These are phyloP conservation scores for Phoenix roebelenii DNA, from an alignment of 176 grass and related monocot species.

Conservation along the genomic window DNA sequence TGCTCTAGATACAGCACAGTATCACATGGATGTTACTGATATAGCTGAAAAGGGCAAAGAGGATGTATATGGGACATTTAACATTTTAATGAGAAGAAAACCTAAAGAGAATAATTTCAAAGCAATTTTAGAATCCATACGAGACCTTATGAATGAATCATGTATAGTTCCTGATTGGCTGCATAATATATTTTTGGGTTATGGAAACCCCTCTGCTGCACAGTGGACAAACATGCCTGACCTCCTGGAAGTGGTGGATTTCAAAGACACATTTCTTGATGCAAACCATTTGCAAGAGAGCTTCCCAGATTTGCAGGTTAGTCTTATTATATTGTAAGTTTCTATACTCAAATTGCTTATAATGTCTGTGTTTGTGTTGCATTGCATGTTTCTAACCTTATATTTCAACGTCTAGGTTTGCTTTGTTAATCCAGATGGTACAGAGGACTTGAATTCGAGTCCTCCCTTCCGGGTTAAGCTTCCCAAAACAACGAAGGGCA, in stretches of 20 bases:
- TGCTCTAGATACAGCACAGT: constrained; percentile 87
- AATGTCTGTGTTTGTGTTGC: neutral
- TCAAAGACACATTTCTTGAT: constrained; percentile 98
- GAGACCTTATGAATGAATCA: constrained; percentile 98
- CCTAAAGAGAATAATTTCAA: constrained; percentile 99
- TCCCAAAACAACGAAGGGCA: constrained; percentile 73
- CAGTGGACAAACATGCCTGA: constrained; percentile 93
- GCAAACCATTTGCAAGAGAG: constrained; percentile 62
- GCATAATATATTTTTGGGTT: constrained; percentile 98
- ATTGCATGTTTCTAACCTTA: neutral
- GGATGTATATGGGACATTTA: constrained; percentile 87
- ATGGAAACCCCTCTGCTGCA: constrained; percentile 87
- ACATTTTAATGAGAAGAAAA: constrained; percentile 95
- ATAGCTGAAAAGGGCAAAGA: constrained; percentile 68
- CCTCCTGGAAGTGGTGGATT: constrained; percentile 81
- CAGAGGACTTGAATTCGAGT: constrained; percentile 44
- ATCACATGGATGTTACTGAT: constrained; percentile 75
- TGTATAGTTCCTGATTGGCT: constrained; percentile 98
- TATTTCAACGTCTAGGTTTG: constrained; percentile 55
- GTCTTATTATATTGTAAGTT: constrained; percentile 11
- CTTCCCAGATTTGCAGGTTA: constrained; percentile 84
- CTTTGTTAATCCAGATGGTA: constrained; percentile 78
- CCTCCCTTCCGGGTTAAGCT: constrained; percentile 75
- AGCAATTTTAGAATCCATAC: constrained; percentile 96
- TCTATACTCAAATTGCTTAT: neutral